These are phyloP conservation scores for Hymenoscyphus albidus DNA, from an alignment of 2,329 filamentous ascomycete genomes.

Conservation along the genomic window DNA sequence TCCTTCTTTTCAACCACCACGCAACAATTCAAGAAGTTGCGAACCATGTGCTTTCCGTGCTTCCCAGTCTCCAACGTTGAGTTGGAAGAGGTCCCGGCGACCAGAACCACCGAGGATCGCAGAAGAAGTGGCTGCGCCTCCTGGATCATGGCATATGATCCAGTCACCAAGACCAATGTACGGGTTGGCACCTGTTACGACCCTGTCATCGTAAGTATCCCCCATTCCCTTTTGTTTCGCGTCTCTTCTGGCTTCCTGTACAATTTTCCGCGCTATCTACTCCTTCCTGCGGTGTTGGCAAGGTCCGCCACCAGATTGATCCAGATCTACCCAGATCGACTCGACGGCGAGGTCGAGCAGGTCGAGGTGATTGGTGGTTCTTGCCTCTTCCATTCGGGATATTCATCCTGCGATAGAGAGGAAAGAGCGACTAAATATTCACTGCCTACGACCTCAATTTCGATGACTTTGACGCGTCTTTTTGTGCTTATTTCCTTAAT, in stretches of 20 bases:
- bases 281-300: too few relatives aligned
- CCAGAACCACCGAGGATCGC: too few relatives aligned
- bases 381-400: not conserved
- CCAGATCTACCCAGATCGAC: not conserved
- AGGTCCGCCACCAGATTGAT: too few relatives aligned
- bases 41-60: too few relatives aligned
- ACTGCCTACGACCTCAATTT: not conserved
- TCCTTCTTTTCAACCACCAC: too few relatives aligned
- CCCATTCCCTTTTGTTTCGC: not conserved
- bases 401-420: not conserved
- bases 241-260: not conserved
- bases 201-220: not conserved
- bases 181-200: constrained; percentile 8
- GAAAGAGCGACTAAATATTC: not conserved
- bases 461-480: not conserved
- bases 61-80: constrained; percentile 17
- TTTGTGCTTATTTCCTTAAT: not conserved
- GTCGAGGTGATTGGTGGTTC: not conserved
- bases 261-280: too few relatives aligned
- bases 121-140: too few relatives aligned
- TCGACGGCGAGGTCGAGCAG: not conserved
- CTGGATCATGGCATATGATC: constrained; percentile 21
- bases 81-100: constrained; percentile 24
- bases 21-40: too few relatives aligned
- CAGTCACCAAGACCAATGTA: constrained; percentile 16